Percentiles rank a stretch among this genome's conserved stretches.
phyloP scores from a whole-genome alignment of 2,329 filamentous ascomycete genomes.

The Aspergillus viridinutans region DNA sequence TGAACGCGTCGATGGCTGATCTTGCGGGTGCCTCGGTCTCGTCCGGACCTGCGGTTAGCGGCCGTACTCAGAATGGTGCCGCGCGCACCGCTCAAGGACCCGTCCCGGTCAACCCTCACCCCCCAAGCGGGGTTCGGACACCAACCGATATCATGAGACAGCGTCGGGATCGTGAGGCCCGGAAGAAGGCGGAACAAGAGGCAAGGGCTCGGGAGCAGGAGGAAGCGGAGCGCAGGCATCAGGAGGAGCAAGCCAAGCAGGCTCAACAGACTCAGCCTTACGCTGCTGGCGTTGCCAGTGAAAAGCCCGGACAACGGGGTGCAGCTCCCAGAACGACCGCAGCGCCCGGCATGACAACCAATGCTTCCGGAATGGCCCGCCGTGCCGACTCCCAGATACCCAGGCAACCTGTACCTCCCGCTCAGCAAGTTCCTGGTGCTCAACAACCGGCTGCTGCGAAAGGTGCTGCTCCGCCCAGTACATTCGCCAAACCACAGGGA shows the following conservation, averaged over 20 bases:
- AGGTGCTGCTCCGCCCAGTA: slow-evolving; percentile 15
- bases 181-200: slow-evolving; percentile 64
- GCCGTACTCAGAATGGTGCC: slow-evolving; percentile 55
- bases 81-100: slow-evolving; percentile 49
- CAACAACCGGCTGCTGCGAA: slow-evolving; percentile 23
- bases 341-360: not conserved
- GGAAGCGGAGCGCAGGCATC: slow-evolving; percentile 46
- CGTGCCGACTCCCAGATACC: slow-evolving; percentile 14
- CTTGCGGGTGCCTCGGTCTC: slow-evolving; percentile 58
- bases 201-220: slow-evolving; percentile 53
- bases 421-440: slow-evolving; percentile 20
- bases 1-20: slow-evolving; percentile 90
- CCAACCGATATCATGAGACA: slow-evolving; percentile 91
- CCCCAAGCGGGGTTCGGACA: slow-evolving; percentile 64
- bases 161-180: slow-evolving; percentile 70
- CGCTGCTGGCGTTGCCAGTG: slow-evolving; percentile 43
- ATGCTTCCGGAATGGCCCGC: slow-evolving; percentile 8
- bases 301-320: slow-evolving; percentile 27
- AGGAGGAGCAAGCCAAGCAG: slow-evolving; percentile 35
- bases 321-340: slow-evolving; percentile 10
- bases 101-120: slow-evolving; percentile 49
- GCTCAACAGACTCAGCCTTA: slow-evolving; percentile 29
- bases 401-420: slow-evolving; percentile 12
- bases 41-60: slow-evolving; percentile 46
- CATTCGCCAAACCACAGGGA: slow-evolving; percentile 20